Evolutionary conservation across 768 basidiomycete genomes (phyloP), one percentile per base, ranked within the genome.

Genomic region (Tylopilus subfusipes): DNA sequence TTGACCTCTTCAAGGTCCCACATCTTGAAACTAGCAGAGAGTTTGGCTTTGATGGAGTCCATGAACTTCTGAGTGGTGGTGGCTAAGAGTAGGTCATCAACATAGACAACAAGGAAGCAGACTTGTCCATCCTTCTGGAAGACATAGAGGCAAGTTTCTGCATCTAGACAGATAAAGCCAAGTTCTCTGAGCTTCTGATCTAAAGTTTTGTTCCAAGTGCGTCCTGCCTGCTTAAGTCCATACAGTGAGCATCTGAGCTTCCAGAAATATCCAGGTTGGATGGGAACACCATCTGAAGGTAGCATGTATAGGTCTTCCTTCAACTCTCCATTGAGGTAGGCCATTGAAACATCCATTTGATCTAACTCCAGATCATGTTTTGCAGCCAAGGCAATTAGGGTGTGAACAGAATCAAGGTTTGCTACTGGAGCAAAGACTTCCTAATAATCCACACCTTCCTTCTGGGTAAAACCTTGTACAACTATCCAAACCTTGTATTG

Each of bases 241-340:
- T 49, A 49, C 2, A 49, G 24, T 4, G 48, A 48, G 10, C 7
- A 2, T 0, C 1, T 7, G 14, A 49, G 48, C 2, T 22, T 7
- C 38, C 48, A 49, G 18, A 38, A 49, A 11, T 39, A 27, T 13
- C 34, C 36, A 4, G 48, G 13, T 24, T 34, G 48, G 27, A 40
- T 49, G 1, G 27, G 40, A 39, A 49, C n/a, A 2, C 48, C 13
- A 1, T 5, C 4, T 0, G 11, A 16, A 18, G 47, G 48, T 14
- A 7, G 8, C 4, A 48, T 16, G 58, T 71, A 73, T 21, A 71
- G 55, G 0, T 58, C 61, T 18, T 68, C 59, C n/a, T 64, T 59
- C 4, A 72, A 48, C 1, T 65, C 48, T 1, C 69, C 63, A 44
- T 72, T 55, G 0, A 55, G n/a, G 3, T 55, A 55, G 6, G 38